Percentiles rank a stretch among this genome's conserved stretches.
Conservation (phyloP, 208 protist species). For the Trypanosoma caninum region DNA sequence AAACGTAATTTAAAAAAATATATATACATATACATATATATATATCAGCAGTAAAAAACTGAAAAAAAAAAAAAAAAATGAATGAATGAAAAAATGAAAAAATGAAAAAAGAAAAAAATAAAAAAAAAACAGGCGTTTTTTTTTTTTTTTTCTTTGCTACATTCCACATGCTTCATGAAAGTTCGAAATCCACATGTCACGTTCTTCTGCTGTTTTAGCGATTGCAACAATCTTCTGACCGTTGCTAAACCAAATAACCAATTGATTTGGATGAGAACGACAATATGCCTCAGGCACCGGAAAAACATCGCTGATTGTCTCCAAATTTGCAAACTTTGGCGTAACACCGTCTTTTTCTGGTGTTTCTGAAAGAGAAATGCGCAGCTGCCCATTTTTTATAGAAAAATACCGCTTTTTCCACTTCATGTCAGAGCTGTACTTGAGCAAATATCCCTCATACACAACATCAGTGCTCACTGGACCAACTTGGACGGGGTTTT, state of each 20-base stretch:
- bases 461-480: constrained; percentile 50
- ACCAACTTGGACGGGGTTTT: constrained; percentile 52
- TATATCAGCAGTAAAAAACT: neutral
- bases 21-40: too few relatives aligned
- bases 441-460: constrained; percentile 74
- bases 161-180: constrained; percentile 82
- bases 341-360: constrained; percentile 68
- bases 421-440: constrained; percentile 82
- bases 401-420: constrained; percentile 88
- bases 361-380: constrained; percentile 75
- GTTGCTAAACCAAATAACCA: constrained; percentile 89
- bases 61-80: neutral
- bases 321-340: constrained; percentile 69
- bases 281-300: constrained; percentile 84
- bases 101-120: constrained; percentile 13
- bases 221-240: constrained; percentile 87
- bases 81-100: constrained; percentile 1
- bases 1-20: too few relatives aligned
- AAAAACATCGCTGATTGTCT: constrained; percentile 79
- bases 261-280: constrained; percentile 77
- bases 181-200: constrained; percentile 82
- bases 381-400: constrained; percentile 63
- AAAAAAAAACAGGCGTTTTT: constrained; percentile 4
- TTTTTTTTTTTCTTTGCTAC: constrained; percentile 32
- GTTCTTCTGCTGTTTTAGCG: constrained; percentile 60